phyloP scores from a whole-genome alignment of 306 rosid species.

The Astragalus glycyphyllos region DNA sequence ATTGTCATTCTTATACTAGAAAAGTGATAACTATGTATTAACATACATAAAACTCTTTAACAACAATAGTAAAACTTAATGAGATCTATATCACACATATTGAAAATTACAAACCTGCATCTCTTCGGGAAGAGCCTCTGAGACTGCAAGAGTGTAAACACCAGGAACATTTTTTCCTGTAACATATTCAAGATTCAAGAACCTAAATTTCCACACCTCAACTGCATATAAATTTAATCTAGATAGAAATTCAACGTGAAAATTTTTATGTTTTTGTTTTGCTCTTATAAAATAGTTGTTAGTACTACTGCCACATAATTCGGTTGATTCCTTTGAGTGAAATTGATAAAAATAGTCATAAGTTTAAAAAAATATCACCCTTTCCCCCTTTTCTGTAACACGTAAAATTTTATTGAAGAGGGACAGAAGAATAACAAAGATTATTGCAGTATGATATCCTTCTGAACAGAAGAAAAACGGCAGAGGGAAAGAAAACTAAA shows the following conservation, averaged over 20 bases:
- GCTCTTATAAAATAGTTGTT: conserved; percentile 14
- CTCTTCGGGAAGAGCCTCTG: conserved; percentile 95
- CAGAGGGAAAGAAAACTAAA: conserved; percentile 10
- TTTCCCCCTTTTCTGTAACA: too few relatives aligned
- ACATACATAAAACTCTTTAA: conserved; percentile 1
- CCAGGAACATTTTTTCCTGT: conserved; percentile 87
- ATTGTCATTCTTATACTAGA: conserved; percentile 13
- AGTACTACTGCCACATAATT: conserved; percentile 5
- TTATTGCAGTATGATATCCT: too few relatives aligned
- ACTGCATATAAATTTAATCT: conserved; percentile 15
- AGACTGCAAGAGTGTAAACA: conserved; percentile 94
- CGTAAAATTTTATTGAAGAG: too few relatives aligned
- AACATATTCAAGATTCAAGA: conserved; percentile 35
- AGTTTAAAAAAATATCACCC: too few relatives aligned
- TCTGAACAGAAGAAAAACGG: too few relatives aligned
- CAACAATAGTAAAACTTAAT: not conserved
- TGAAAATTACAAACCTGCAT: conserved; percentile 71
- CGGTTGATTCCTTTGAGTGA: not conserved
- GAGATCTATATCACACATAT: not conserved
- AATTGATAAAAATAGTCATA: not conserved
- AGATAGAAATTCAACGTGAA: not conserved
- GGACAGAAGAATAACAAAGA: too few relatives aligned
- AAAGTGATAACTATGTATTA: conserved; percentile 8
- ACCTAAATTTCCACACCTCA: conserved; percentile 18
- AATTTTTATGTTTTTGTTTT: not conserved